Percentiles rank a stretch among this genome's conserved stretches.
Evolutionary conservation across 495 filamentous ascomycete species (phyloP).

Genomic region (Penicillium angulare): DNA sequence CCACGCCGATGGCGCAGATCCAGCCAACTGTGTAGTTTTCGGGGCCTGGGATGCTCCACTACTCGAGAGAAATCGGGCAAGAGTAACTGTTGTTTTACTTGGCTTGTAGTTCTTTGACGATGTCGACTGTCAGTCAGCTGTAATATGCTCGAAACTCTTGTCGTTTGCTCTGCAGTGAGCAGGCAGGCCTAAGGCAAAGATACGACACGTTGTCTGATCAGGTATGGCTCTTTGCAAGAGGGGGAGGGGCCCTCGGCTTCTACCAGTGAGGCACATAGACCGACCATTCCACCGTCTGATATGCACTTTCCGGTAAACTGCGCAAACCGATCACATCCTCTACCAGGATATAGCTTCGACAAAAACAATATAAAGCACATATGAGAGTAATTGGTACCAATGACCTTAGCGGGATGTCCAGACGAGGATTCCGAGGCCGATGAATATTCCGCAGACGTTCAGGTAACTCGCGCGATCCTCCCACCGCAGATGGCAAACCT

Average conservation of each 20-base stretch:
- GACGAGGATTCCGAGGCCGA: conserved; percentile 11
- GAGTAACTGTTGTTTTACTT: no score
- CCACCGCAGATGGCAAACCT: no score
- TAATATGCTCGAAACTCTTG: no score
- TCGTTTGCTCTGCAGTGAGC: no score
- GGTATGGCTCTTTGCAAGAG: no score
- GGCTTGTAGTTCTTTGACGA: no score
- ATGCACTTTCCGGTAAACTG: conserved; percentile 26
- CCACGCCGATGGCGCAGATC: conserved; percentile 2
- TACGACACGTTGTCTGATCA: no score
- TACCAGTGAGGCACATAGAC: conserved; percentile 21
- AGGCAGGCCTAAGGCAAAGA: no score
- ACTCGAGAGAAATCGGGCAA: no score
- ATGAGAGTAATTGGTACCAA: conserved; percentile 11
- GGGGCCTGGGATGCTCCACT: neutral
- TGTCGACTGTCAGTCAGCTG: no score
- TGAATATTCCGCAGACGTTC: conserved; percentile 24
- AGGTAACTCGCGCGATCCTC: no score
- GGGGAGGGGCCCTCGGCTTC: no score
- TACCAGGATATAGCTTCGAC: conserved; percentile 27
- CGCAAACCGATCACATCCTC: conserved; percentile 37
- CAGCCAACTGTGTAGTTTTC: conserved; percentile 2
- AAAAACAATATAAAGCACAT: conserved; percentile 18
- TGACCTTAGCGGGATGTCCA: conserved; percentile 11
- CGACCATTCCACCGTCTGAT: conserved; percentile 24